Evolutionary conservation across 73 alveolate species (phyloP), one percentile per base, ranked within the genome.

Genomic region (Breviolum minutum): DNA sequence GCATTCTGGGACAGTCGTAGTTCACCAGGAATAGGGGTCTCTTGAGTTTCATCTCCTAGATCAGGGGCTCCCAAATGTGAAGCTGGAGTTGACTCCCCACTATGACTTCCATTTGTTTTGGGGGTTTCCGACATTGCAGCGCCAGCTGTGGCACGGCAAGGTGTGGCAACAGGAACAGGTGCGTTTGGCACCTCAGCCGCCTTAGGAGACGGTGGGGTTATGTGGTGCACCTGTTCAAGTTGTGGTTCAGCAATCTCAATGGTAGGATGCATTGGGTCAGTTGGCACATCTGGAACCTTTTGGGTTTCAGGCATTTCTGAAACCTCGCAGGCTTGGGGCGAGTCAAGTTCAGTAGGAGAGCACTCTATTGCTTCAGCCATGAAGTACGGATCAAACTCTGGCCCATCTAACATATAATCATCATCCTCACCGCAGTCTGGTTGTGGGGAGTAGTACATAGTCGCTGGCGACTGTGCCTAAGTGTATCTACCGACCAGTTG

Each of bases 1-100:
- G 89, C 89, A 81, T 81, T 81, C 32, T 81, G 70, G 8, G 89
- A 81, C 68, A 81, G 13, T 11, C 89, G 11, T 29, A 81, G 32
- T 81, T 81, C 71, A 6, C 89, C 89, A 48, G 89, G 89, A 32
- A 81, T 54, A 0, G 89, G 89, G 8, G 60, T 6, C 4, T 30
- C 27, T 7, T 8, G 40, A 40, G 19, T 29, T 13, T 0, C 19
- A 48, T 29, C 11, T 1, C 17, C 22, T 8, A 17, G 54, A 11
- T 2, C 63, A 76, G 26, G 63, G 5, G 7, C 86, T 7, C 63
- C 6, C 13, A 30, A 30, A 30, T 26, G 14, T 7, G 40, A 6
- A 19, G 27, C 63, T 76, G 63, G 61, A 63, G 86, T 76, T 12
- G 63, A 8, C 19, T 5, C 63, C 24, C 14, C 86, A 8, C 63